phyloP scores from a whole-genome alignment of 2,329 filamentous ascomycete species.

The Lasiodiplodia hormozganensis region DNA sequence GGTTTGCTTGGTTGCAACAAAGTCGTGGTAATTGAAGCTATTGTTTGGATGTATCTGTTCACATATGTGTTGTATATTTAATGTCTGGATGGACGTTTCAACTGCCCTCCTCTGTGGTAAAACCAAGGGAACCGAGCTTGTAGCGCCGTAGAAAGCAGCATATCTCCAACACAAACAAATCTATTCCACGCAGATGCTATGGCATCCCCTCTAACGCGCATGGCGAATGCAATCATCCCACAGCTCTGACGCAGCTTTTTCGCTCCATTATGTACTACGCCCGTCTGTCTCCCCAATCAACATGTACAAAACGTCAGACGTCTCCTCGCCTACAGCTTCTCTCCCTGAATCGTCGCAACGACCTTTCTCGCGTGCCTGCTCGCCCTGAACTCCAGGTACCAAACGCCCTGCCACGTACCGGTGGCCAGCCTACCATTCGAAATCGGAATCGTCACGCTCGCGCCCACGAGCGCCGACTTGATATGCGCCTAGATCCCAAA shows the following conservation, averaged over 20 bases:
- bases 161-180: not conserved
- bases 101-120: too few species aligned
- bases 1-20: too few species aligned
- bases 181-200: not conserved
- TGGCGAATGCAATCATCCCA: not conserved
- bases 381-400: slow-evolving; percentile 89
- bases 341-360: slow-evolving; percentile 93
- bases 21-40: too few species aligned
- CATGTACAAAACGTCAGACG: not conserved
- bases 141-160: not conserved
- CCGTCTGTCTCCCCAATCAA: too few species aligned
- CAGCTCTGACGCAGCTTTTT: not conserved
- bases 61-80: too few species aligned
- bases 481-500: slow-evolving; percentile 75
- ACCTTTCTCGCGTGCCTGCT: slow-evolving; percentile 79
- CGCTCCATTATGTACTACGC: not conserved
- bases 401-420: slow-evolving; percentile 87
- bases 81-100: too few species aligned
- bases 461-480: slow-evolving; percentile 87
- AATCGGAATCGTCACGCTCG: slow-evolving; percentile 90
- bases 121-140: too few species aligned
- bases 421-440: slow-evolving; percentile 78
- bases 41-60: too few species aligned
- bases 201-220: not conserved
- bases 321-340: slow-evolving; percentile 59